A percentile compares a stretch with the other conserved stretches of the same genome.
Evolutionary conservation across 176 grass and related monocot genomes (phyloP).

Genomic region (Thalia dealbata): DNA sequence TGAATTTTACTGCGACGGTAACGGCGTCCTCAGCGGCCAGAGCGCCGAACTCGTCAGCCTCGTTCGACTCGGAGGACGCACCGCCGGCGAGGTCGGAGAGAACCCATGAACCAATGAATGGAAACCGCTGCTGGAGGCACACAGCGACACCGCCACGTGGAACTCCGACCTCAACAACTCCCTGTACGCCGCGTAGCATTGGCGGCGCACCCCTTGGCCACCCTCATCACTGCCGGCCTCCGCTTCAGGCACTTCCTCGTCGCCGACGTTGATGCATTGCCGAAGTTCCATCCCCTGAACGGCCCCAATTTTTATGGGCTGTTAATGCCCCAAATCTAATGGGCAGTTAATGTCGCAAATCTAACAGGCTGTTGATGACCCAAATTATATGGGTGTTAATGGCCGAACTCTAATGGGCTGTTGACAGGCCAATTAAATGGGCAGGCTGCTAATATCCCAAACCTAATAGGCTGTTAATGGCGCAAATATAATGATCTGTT

Average conservation of each 20-base stretch:
- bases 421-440: too few relatives aligned
- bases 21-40: conserved; percentile 38
- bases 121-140: conserved; percentile 15
- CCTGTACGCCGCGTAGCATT: conserved; percentile 36
- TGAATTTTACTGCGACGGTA: conserved; percentile 26
- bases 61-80: conserved; percentile 34
- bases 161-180: conserved; percentile 35
- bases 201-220: conserved; percentile 39
- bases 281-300: conserved; percentile 27
- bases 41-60: conserved; percentile 26
- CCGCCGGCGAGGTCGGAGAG: conserved; percentile 46
- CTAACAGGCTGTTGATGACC: too few relatives aligned
- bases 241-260: conserved; percentile 28
- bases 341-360: too few relatives aligned
- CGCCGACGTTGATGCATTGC: conserved; percentile 28
- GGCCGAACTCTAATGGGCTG: too few relatives aligned
- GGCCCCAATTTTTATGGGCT: too few relatives aligned
- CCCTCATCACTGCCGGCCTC: conserved; percentile 22
- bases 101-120: conserved; percentile 34
- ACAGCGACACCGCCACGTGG: conserved; percentile 34
- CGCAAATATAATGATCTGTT: too few relatives aligned
- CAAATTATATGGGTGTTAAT: too few relatives aligned
- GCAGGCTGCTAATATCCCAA: too few relatives aligned
- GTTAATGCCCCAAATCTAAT: too few relatives aligned
- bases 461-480: too few relatives aligned